Percentiles rank a stretch among this genome's conserved stretches.
These are phyloP conservation scores for Botrytis medusae DNA, from an alignment of 2,329 filamentous ascomycete genomes.

Conservation along the genomic window DNA sequence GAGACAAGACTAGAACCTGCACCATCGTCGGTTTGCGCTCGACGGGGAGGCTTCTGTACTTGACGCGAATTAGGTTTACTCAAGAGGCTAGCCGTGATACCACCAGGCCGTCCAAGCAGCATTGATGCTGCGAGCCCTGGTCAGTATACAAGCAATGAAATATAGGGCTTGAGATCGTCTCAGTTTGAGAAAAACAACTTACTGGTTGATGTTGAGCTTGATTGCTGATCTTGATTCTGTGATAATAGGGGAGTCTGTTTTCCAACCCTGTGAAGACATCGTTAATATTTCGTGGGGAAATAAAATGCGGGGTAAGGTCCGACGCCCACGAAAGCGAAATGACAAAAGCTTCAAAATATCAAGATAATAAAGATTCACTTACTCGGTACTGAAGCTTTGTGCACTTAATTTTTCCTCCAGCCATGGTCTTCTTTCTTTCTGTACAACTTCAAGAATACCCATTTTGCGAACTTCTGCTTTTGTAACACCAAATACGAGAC, in stretches of 20 bases:
- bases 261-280: conserved; percentile 24
- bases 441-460: conserved; percentile 92
- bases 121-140: conserved; percentile 46
- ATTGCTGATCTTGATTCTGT: conserved; percentile 33
- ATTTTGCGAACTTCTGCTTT: conserved; percentile 91
- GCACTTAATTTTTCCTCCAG: conserved; percentile 79
- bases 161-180: not conserved
- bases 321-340: not conserved
- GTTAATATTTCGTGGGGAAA: conserved; percentile 7
- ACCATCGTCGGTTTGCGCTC: conserved; percentile 66
- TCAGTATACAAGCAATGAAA: conserved; percentile 16
- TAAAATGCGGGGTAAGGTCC: not conserved
- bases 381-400: conserved; percentile 51
- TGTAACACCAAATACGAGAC: conserved; percentile 98
- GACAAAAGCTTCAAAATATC: not conserved
- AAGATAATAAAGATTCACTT: not conserved
- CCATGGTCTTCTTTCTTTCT: conserved; percentile 85
- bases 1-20: conserved; percentile 48
- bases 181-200: not conserved
- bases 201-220: conserved; percentile 38
- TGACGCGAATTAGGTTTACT: conserved; percentile 67
- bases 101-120: conserved; percentile 67
- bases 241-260: conserved; percentile 30
- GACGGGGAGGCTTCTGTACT: conserved; percentile 47
- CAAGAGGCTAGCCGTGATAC: conserved; percentile 80